These are phyloP conservation scores for Bacterosira constricta DNA, from an alignment of 108 stramenopile genomes.

Conservation along the genomic window DNA sequence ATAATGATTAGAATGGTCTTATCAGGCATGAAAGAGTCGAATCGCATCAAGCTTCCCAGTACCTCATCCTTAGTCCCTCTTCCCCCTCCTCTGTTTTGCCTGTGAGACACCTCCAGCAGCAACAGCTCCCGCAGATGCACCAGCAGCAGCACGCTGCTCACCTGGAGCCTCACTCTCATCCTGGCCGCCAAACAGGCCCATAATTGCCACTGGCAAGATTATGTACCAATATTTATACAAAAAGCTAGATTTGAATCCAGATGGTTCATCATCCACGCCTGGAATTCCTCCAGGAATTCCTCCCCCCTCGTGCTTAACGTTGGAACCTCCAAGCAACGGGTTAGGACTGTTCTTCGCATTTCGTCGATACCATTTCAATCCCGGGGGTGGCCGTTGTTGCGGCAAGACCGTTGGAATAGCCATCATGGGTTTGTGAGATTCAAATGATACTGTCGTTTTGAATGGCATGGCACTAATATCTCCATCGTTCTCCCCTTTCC, in stretches of 20 bases:
- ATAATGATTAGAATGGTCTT: no score
- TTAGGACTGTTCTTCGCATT: slow-evolving; percentile 44
- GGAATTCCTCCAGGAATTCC: slow-evolving; percentile 29
- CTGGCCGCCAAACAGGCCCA: slow-evolving; percentile 50
- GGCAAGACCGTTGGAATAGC: slow-evolving; percentile 62
- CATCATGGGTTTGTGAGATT: slow-evolving; percentile 78
- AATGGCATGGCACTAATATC: slow-evolving; percentile 45
- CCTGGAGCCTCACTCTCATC: slow-evolving; percentile 24
- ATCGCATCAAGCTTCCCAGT: no score
- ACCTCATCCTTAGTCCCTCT: slow-evolving; percentile 40
- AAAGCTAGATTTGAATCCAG: slow-evolving; percentile 47
- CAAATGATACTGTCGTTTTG: slow-evolving; percentile 59
- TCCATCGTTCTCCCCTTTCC: slow-evolving; percentile 29
- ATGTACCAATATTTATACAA: slow-evolving; percentile 84
- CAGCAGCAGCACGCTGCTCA: background rate
- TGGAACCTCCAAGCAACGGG: slow-evolving; percentile 12
- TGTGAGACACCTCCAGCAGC: slow-evolving; percentile 16
- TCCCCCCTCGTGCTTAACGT: background rate
- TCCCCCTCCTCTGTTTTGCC: slow-evolving; percentile 36
- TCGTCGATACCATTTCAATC: slow-evolving; percentile 62
- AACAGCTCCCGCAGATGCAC: slow-evolving; percentile 2
- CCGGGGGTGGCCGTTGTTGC: slow-evolving; percentile 66
- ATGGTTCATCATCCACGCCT: slow-evolving; percentile 26
- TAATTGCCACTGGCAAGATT: slow-evolving; percentile 64
- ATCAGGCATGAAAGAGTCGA: no score